Percentiles rank a stretch among this genome's conserved stretches.
Conservation (phyloP, 164 flowering plant species). For the Akebia trifoliata region DNA sequence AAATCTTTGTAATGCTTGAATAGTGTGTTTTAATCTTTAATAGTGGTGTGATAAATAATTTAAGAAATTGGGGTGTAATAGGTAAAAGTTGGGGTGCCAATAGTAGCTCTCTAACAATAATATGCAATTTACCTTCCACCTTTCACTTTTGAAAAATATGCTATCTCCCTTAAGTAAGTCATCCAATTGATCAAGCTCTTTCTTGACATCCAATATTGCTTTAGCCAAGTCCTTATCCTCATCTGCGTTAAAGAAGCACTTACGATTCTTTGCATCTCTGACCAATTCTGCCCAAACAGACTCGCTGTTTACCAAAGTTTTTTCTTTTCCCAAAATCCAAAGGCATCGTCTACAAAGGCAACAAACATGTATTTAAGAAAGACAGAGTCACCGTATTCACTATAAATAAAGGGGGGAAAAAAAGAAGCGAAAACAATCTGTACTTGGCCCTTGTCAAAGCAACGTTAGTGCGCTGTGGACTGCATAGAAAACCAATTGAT, state of each 20-base stretch:
- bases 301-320: constrained; percentile 24
- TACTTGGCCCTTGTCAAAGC: constrained; percentile 73
- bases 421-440: not conserved
- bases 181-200: constrained; percentile 61
- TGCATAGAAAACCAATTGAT: constrained; percentile 41
- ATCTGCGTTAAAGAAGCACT: constrained; percentile 31
- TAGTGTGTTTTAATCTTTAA: too few species aligned
- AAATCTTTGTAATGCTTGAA: too few species aligned
- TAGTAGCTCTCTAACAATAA: too few species aligned
- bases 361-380: too few species aligned
- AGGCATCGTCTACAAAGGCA: constrained; percentile 30
- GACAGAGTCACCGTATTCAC: too few species aligned
- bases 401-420: not conserved
- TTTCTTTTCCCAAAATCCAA: constrained; percentile 42
- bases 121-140: constrained; percentile 62
- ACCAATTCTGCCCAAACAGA: constrained; percentile 39
- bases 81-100: too few species aligned
- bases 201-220: constrained; percentile 40
- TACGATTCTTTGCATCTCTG: constrained; percentile 33
- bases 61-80: too few species aligned
- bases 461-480: constrained; percentile 48
- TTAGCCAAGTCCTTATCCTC: constrained; percentile 30
- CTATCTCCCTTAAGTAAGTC: constrained; percentile 56
- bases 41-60: too few species aligned
- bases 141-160: constrained; percentile 39